These are phyloP conservation scores for Plasmodium billcollinsi DNA, from an alignment of 169 alveolate species.

Conservation along the genomic window DNA sequence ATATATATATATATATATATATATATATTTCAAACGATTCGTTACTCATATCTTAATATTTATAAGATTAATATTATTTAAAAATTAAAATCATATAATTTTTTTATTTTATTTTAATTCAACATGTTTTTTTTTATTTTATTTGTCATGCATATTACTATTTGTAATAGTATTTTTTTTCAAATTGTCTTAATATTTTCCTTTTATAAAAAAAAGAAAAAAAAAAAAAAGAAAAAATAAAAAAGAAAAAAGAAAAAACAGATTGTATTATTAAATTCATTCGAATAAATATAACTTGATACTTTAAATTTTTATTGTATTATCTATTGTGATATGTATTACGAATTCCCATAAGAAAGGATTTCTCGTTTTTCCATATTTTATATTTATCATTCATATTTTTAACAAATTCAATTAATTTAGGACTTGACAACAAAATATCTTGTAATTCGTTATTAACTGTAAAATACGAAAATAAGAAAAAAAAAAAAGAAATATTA, in stretches of 20 bases:
- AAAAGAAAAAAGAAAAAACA: neutral
- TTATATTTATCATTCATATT: slow-evolving; percentile 21
- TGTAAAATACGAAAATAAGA: neutral
- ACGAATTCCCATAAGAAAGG: slow-evolving; percentile 45
- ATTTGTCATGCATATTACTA: neutral
- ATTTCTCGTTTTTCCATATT: slow-evolving; percentile 69
- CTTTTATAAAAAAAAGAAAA: neutral
- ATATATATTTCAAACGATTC: no score
- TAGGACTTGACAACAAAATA: slow-evolving; percentile 51
- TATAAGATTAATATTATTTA: neutral
- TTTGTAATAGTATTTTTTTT: neutral
- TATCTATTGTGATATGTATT: neutral
- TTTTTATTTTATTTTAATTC: neutral
- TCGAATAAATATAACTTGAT: neutral
- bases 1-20: neutral
- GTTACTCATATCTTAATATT: neutral
- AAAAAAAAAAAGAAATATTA: no score
- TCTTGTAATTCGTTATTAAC: slow-evolving; percentile 50
- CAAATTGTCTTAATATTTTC: neutral
- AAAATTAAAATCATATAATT: neutral
- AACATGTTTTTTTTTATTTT: neutral
- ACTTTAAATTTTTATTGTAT: neutral
- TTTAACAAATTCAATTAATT: slow-evolving; percentile 54
- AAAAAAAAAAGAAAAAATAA: neutral
- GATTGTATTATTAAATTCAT: neutral